Evolutionary conservation across 2,329 filamentous ascomycete species (phyloP).

Genomic region (Epichloe elymi): DNA sequence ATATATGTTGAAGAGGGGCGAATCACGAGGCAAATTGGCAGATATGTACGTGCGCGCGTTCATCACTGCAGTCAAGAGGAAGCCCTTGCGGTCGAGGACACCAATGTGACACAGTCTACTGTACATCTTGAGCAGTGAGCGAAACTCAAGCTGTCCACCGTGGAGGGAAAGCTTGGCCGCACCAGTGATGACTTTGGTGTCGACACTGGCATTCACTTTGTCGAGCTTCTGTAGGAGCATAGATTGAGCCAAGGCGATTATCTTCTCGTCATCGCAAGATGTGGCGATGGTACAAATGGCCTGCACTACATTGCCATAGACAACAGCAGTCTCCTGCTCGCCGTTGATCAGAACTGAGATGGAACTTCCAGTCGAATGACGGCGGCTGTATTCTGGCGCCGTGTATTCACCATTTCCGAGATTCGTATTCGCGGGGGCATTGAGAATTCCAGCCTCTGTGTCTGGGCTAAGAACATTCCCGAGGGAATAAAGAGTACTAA

Average conservation of each 20-base stretch:
- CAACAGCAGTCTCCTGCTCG: conserved; percentile 64
- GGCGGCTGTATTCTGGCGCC: conserved; percentile 35
- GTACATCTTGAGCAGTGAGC: conserved; percentile 74
- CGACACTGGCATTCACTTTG: conserved; percentile 67
- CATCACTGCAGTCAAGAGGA: conserved; percentile 59
- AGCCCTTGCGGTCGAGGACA: conserved; percentile 52
- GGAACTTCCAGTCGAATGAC: conserved; percentile 56
- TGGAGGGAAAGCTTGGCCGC: conserved; percentile 64
- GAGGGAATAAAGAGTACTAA: conserved; percentile 91
- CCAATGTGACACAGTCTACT: conserved; percentile 62
- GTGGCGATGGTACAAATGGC: conserved; percentile 84
- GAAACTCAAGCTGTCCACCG: conserved; percentile 71
- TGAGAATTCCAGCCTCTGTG: conserved; percentile 38
- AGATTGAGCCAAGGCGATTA: conserved; percentile 81
- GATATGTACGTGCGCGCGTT: conserved; percentile 73
- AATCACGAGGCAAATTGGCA: conserved; percentile 50
- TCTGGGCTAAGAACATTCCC: conserved; percentile 83
- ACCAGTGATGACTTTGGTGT: conserved; percentile 75
- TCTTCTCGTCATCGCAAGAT: conserved; percentile 74
- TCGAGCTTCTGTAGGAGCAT: conserved; percentile 95
- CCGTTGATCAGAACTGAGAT: conserved; percentile 65
- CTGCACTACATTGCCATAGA: conserved; percentile 84
- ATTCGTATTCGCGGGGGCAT: conserved; percentile 35
- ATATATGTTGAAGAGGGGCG: conserved; percentile 71
- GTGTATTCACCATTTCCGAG: conserved; percentile 24